These are phyloP conservation scores for Parietaria judaica DNA, from an alignment of 306 rosid genomes.

Conservation along the genomic window DNA sequence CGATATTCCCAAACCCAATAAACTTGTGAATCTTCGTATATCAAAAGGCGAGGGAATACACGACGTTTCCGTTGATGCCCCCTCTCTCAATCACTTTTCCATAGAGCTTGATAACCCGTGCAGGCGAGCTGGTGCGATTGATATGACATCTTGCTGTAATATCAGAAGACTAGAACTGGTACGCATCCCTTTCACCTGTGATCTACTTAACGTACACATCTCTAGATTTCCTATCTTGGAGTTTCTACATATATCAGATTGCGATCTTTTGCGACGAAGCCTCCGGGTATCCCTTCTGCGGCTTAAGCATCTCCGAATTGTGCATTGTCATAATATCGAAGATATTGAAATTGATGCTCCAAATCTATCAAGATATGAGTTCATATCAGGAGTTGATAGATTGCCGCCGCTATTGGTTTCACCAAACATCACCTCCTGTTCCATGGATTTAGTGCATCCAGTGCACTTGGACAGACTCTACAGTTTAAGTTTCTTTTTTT, in stretches of 20 bases:
- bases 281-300: neutral
- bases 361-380: neutral
- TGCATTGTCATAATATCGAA: neutral
- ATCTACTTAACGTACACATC: neutral
- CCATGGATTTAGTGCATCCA: neutral
- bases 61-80: neutral
- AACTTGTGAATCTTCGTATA: neutral
- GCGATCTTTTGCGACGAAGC: neutral
- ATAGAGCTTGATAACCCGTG: too few relatives aligned
- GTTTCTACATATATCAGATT: neutral
- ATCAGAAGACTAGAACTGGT: neutral
- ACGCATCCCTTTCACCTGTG: neutral
- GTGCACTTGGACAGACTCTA: too few relatives aligned
- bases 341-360: neutral
- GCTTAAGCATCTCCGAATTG: neutral
- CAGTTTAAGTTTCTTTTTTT: too few relatives aligned
- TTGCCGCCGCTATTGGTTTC: neutral
- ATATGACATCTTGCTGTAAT: neutral
- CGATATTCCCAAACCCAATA: neutral
- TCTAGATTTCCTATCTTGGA: slow-evolving; percentile 1
- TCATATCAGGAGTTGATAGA: too few relatives aligned
- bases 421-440: neutral
- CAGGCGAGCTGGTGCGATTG: neutral
- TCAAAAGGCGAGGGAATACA: neutral
- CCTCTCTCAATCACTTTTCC: neutral